Percentiles rank a stretch among this genome's conserved stretches.
phyloP scores from a whole-genome alignment of 1,284 basidiomycete genomes.

The Cryptococcus maquisensis region DNA sequence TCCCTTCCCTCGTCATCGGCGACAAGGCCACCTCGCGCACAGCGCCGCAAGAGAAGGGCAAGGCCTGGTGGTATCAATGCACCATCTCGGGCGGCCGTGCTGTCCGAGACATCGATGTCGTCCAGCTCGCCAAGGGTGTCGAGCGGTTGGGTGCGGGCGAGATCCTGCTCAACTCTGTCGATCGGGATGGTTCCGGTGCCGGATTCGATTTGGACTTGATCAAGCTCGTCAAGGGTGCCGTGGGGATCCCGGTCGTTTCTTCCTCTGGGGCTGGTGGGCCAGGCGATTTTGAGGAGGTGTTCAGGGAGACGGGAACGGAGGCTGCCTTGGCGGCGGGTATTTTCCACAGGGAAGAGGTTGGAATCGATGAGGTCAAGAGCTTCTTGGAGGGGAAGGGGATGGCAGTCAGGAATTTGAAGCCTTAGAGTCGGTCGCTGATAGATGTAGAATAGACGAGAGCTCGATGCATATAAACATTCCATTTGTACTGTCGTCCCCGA shows the following conservation, averaged over 20 bases:
- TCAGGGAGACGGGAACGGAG: conserved; percentile 72
- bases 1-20: conserved; percentile 39
- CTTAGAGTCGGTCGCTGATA: conserved; percentile 26
- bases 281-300: conserved; percentile 83
- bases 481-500: too few species aligned
- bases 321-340: conserved; percentile 96
- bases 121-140: conserved; percentile 84
- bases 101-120: conserved; percentile 79
- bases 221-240: conserved; percentile 66
- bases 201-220: conserved; percentile 91
- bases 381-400: conserved; percentile 56
- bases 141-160: conserved; percentile 91
- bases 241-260: conserved; percentile 89
- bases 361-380: conserved; percentile 63
- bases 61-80: conserved; percentile 98
- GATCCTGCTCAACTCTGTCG: conserved; percentile 92
- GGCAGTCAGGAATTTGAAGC: conserved; percentile 24
- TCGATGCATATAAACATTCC: neutral
- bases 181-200: conserved; percentile 86
- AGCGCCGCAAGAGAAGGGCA: conserved; percentile 60
- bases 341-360: conserved; percentile 88
- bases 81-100: conserved; percentile 93
- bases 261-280: conserved; percentile 83
- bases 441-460: neutral
- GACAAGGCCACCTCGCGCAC: conserved; percentile 53